phyloP scores from a whole-genome alignment of 306 rosid species.

The Trifolium dubium region DNA sequence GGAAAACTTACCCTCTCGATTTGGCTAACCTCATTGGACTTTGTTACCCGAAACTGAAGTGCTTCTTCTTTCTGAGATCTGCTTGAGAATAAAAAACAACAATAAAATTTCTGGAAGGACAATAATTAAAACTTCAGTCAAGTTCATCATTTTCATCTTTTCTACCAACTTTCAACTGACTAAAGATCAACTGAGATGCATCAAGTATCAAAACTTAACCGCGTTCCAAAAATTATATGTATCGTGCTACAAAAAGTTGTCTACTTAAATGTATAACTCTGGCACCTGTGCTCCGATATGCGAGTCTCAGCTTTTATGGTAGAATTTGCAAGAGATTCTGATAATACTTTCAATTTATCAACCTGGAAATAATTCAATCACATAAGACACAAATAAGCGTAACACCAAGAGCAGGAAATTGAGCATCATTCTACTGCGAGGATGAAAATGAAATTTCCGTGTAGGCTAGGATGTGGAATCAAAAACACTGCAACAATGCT shows the following conservation, averaged over 20 bases:
- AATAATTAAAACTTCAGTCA: constrained; percentile 25
- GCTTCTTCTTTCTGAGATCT: constrained; percentile 93
- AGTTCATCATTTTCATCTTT: constrained; percentile 27
- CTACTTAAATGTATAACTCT: not conserved
- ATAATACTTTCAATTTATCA: constrained; percentile 78
- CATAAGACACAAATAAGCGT: constrained; percentile 19
- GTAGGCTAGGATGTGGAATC: not conserved
- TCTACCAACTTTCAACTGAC: constrained; percentile 19
- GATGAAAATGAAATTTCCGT: not conserved
- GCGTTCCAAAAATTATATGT: not conserved
- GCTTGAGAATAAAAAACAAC: constrained; percentile 44
- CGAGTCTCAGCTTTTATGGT: constrained; percentile 78
- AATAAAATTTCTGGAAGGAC: not conserved
- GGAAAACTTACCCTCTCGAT: constrained; percentile 75
- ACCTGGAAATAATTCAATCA: constrained; percentile 59
- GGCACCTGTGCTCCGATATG: constrained; percentile 81
- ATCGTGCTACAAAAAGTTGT: constrained; percentile 7
- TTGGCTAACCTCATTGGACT: constrained; percentile 73
- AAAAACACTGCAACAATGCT: constrained; percentile 5
- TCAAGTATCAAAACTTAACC: constrained; percentile 20
- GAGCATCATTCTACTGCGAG: constrained; percentile 8
- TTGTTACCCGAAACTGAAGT: constrained; percentile 69
- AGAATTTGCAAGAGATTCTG: constrained; percentile 90
- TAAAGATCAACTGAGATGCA: constrained; percentile 33
- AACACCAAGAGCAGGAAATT: constrained; percentile 24